Evolutionary conservation across 495 filamentous ascomycete genomes (phyloP).

Genomic region (Daldinia loculata): DNA sequence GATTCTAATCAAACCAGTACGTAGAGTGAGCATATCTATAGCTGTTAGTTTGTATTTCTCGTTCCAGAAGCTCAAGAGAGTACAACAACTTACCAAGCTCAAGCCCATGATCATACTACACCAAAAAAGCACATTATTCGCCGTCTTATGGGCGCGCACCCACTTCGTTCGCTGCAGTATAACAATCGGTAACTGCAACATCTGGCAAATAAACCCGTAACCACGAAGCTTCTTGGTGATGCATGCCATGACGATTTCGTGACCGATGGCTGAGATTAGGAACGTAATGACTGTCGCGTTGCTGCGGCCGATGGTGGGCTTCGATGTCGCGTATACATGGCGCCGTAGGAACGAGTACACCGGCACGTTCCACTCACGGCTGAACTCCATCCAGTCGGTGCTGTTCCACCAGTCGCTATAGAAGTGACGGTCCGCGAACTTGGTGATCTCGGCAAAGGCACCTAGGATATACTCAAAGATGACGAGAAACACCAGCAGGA

Average conservation of each 20-base stretch:
- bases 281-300: constrained; percentile 92
- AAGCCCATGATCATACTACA: constrained; percentile 92
- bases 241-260: constrained; percentile 96
- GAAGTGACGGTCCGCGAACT: constrained; percentile 94
- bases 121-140: constrained; percentile 97
- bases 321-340: constrained; percentile 88
- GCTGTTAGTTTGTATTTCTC: constrained; percentile 24
- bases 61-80: background rate
- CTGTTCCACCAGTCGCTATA: constrained; percentile 97
- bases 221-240: constrained; percentile 97
- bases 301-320: constrained; percentile 75
- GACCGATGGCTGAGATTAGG: constrained; percentile 84
- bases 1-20: constrained; percentile 53
- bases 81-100: constrained; percentile 71
- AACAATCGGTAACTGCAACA: constrained; percentile 95
- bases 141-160: constrained; percentile 73
- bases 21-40: constrained; percentile 63
- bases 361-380: constrained; percentile 96
- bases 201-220: constrained; percentile 93
- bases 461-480: constrained; percentile 98
- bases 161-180: constrained; percentile 83
- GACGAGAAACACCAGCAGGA: constrained; percentile 93
- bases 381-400: constrained; percentile 94
- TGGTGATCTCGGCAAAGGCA: constrained; percentile 92
- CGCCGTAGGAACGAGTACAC: constrained; percentile 97